Evolutionary conservation across 164 flowering plant genomes (phyloP).

Genomic region (Aristolochia fimbriata): DNA sequence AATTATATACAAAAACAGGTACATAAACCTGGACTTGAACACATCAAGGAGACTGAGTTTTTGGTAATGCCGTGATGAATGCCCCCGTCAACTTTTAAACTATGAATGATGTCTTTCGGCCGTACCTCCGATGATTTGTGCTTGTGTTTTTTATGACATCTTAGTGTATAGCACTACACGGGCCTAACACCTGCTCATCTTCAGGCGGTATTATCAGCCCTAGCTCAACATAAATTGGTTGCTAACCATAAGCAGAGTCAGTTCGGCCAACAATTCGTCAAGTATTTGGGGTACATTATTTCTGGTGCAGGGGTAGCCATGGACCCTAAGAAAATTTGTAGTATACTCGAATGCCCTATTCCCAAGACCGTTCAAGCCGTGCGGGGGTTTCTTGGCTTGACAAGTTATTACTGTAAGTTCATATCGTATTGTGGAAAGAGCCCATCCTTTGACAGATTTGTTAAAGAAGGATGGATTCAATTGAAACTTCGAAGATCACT

Average conservation of each 20-base stretch:
- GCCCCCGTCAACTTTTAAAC: background rate
- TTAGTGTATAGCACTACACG: background rate
- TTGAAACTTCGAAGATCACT: background rate
- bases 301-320: background rate
- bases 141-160: background rate
- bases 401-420: background rate
- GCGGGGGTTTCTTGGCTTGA: background rate
- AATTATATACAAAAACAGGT: too few relatives aligned
- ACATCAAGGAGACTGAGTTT: too few relatives aligned
- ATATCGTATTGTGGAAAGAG: background rate
- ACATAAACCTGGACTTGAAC: too few relatives aligned
- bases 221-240: background rate
- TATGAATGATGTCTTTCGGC: background rate
- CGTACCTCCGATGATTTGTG: too few relatives aligned
- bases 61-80: too few relatives aligned
- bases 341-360: background rate
- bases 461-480: background rate
- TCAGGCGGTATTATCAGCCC: background rate
- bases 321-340: slow-evolving; percentile 3
- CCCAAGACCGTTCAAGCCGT: background rate
- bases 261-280: too few relatives aligned
- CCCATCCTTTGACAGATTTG: background rate
- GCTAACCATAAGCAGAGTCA: too few relatives aligned
- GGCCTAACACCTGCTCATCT: background rate
- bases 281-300: slow-evolving; percentile 4